These are phyloP conservation scores for Atkinsonella hypoxylon DNA, from an alignment of 2,329 filamentous ascomycete species.

Conservation along the genomic window DNA sequence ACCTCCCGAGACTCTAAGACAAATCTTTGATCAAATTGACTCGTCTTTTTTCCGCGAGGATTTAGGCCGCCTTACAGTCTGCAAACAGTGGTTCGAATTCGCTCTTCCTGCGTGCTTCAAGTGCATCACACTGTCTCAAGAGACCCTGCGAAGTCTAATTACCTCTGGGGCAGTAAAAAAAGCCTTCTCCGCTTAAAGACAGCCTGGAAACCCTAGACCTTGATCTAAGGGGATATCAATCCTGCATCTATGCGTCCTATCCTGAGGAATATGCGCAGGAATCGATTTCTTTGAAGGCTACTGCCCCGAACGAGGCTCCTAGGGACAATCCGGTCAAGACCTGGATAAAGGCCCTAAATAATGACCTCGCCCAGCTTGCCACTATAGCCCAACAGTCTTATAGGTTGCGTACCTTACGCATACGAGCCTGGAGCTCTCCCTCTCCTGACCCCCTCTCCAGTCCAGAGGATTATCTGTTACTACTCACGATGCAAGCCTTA, in stretches of 20 bases:
- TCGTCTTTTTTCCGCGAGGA: constrained; percentile 11
- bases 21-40: constrained; percentile 11
- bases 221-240: constrained; percentile 4
- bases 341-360: constrained; percentile 6
- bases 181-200: neutral
- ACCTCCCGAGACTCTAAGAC: constrained; percentile 9
- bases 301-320: neutral
- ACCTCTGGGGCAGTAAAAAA: neutral
- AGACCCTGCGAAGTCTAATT: constrained; percentile 5
- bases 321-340: neutral
- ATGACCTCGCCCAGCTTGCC: constrained; percentile 9
- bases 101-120: constrained; percentile 8
- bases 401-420: constrained; percentile 7
- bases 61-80: constrained; percentile 9
- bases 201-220: constrained; percentile 8
- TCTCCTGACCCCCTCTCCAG: constrained; percentile 1
- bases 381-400: constrained; percentile 3
- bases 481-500: constrained; percentile 8
- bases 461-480: constrained; percentile 7
- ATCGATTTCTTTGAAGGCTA: neutral
- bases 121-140: constrained; percentile 3
- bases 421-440: constrained; percentile 4
- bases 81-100: constrained; percentile 12
- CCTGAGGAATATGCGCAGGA: neutral
- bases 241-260: neutral